phyloP scores from a whole-genome alignment of 495 filamentous ascomycete species.

The Tetracladium setigerum region DNA sequence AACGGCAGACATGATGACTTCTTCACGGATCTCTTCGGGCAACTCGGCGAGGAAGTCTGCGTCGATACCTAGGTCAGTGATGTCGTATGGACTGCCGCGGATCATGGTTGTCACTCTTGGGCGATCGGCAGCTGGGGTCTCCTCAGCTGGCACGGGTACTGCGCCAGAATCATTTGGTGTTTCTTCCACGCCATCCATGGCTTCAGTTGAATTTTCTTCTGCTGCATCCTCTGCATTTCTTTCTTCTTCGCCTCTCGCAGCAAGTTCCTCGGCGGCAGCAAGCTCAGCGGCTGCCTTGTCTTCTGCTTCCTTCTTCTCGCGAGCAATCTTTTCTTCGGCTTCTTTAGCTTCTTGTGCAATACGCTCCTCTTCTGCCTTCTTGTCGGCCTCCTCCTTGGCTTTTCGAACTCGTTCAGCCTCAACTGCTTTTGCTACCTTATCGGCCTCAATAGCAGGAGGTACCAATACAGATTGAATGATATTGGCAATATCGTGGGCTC shows the following conservation, averaged over 20 bases:
- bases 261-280: slow-evolving; percentile 37
- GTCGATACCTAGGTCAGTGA: slow-evolving; percentile 91
- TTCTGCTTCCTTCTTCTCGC: slow-evolving; percentile 49
- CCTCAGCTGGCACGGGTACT: slow-evolving; percentile 4
- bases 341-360: slow-evolving; percentile 49
- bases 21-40: slow-evolving; percentile 89
- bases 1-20: slow-evolving; percentile 85
- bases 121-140: slow-evolving; percentile 23
- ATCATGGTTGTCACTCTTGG: slow-evolving; percentile 70
- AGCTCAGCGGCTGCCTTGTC: slow-evolving; percentile 45
- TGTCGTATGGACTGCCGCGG: slow-evolving; percentile 76
- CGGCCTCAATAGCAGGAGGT: slow-evolving; percentile 77
- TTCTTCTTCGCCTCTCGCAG: slow-evolving; percentile 35
- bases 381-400: slow-evolving; percentile 58
- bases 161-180: background rate
- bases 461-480: slow-evolving; percentile 68
- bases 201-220: slow-evolving; percentile 31
- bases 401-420: slow-evolving; percentile 49
- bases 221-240: slow-evolving; percentile 24
- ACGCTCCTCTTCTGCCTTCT: slow-evolving; percentile 45
- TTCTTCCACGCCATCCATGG: slow-evolving; percentile 74
- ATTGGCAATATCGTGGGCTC: slow-evolving; percentile 54
- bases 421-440: slow-evolving; percentile 54
- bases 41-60: slow-evolving; percentile 87
- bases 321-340: slow-evolving; percentile 49